Percentiles rank a stretch among this genome's conserved stretches.
phyloP scores from a whole-genome alignment of 805 yeast genomes.

The Barnettozyma californica region DNA sequence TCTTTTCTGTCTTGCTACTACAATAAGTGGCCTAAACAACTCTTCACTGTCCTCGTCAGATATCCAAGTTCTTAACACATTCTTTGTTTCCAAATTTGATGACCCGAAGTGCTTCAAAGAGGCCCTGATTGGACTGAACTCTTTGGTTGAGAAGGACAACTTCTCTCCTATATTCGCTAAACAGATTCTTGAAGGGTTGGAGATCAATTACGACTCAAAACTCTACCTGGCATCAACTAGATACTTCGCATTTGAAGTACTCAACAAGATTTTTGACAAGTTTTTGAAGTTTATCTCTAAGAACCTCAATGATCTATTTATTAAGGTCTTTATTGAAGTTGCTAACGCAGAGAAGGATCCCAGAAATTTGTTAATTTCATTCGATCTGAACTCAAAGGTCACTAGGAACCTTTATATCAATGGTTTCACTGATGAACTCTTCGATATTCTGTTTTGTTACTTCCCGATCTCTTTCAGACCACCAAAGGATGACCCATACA shows the following conservation, averaged over 20 bases:
- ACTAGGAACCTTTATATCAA: slow-evolving; percentile 35
- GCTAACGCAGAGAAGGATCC: slow-evolving; percentile 95
- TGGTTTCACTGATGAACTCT: slow-evolving; percentile 57
- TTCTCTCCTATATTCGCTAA: slow-evolving; percentile 34
- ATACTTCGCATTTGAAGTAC: slow-evolving; percentile 48
- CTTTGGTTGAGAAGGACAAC: slow-evolving; percentile 47
- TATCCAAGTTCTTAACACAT: slow-evolving; percentile 37
- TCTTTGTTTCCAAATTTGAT: slow-evolving; percentile 60
- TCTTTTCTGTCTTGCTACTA: slow-evolving; percentile 36
- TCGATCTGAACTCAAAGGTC: slow-evolving; percentile 47
- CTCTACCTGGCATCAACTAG: slow-evolving; percentile 59
- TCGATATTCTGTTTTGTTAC: slow-evolving; percentile 88
- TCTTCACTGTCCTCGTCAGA: slow-evolving; percentile 34
- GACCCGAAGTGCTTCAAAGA: slow-evolving; percentile 53
- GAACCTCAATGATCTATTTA: slow-evolving; percentile 34
- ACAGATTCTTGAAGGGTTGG: slow-evolving; percentile 33
- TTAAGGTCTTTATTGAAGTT: slow-evolving; percentile 56
- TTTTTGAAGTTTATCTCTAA: slow-evolving; percentile 22
- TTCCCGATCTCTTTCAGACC: slow-evolving; percentile 95
- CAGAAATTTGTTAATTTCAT: slow-evolving; percentile 69
- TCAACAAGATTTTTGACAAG: slow-evolving; percentile 32
- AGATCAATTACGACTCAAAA: slow-evolving; percentile 46
- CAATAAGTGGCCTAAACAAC: slow-evolving; percentile 27
- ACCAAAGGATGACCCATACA: slow-evolving; percentile 83
- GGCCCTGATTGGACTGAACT: slow-evolving; percentile 47